phyloP scores from a whole-genome alignment of 2,329 filamentous ascomycete genomes.

The Trichoderma guizhouense region DNA sequence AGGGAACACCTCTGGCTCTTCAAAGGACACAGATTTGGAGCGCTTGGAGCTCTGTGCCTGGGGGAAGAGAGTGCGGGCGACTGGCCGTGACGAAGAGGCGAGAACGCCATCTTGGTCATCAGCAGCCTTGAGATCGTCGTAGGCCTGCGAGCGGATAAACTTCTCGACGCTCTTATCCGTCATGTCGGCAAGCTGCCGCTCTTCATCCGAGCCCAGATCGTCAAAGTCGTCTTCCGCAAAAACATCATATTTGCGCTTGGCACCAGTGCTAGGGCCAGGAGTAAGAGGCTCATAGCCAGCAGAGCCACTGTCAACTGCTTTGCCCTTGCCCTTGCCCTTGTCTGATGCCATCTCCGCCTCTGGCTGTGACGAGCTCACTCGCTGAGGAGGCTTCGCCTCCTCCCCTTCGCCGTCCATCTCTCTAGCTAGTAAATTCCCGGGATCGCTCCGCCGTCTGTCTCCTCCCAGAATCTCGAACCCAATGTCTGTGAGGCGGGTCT shows the following conservation, averaged over 20 bases:
- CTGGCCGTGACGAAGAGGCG: slow-evolving; percentile 33
- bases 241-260: slow-evolving; percentile 31
- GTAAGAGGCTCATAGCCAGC: background rate
- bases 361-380: slow-evolving; percentile 4
- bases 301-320: background rate
- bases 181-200: slow-evolving; percentile 35
- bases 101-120: slow-evolving; percentile 24
- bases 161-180: slow-evolving; percentile 36
- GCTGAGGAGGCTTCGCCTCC: background rate
- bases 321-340: background rate
- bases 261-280: slow-evolving; percentile 1
- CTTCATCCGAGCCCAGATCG: slow-evolving; percentile 39
- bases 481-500: slow-evolving; percentile 29
- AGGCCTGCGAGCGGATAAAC: slow-evolving; percentile 15
- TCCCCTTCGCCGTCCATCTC: background rate
- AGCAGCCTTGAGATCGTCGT: slow-evolving; percentile 23
- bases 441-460: slow-evolving; percentile 20
- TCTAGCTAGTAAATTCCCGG: background rate
- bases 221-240: slow-evolving; percentile 31
- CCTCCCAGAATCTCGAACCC: slow-evolving; percentile 30
- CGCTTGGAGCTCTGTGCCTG: slow-evolving; percentile 28
- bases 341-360: background rate
- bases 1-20: slow-evolving; percentile 23
- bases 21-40: slow-evolving; percentile 33
- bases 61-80: slow-evolving; percentile 37